phyloP scores from a whole-genome alignment of 2,329 filamentous ascomycete species.

The Aspergillus sp. region DNA sequence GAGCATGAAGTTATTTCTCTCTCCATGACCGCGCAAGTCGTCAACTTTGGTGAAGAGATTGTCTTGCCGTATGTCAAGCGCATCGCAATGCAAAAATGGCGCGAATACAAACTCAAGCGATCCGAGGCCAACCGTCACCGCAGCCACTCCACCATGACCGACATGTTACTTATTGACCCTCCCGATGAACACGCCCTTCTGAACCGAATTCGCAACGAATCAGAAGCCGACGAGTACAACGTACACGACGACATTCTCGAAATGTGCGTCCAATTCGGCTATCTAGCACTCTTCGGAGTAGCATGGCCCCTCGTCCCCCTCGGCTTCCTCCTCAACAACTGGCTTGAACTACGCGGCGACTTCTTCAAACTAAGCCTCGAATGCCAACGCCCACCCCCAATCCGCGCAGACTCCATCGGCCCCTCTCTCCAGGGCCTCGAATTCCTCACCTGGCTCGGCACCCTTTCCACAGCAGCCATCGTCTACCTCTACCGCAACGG shows the following conservation, averaged over 20 bases:
- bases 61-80: slow-evolving; percentile 81
- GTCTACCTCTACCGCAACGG: slow-evolving; percentile 77
- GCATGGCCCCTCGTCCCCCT: slow-evolving; percentile 90
- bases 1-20: slow-evolving; percentile 93
- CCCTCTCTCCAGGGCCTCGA: slow-evolving; percentile 81
- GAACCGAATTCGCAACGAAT: slow-evolving; percentile 71
- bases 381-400: slow-evolving; percentile 82
- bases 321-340: slow-evolving; percentile 90
- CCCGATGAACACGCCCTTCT: slow-evolving; percentile 77
- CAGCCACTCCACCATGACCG: slow-evolving; percentile 32
- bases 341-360: slow-evolving; percentile 88
- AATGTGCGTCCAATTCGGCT: slow-evolving; percentile 86
- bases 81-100: slow-evolving; percentile 66
- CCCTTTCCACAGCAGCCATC: slow-evolving; percentile 76
- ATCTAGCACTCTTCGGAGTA: slow-evolving; percentile 83
- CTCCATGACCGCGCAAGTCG: slow-evolving; percentile 85
- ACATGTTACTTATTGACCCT: slow-evolving; percentile 53
- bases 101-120: slow-evolving; percentile 19
- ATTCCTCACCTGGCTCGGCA: slow-evolving; percentile 91
- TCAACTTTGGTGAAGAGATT: slow-evolving; percentile 78
- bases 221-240: slow-evolving; percentile 75
- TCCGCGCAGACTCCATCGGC: slow-evolving; percentile 86
- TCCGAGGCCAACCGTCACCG: slow-evolving; percentile 28
- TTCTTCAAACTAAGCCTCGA: slow-evolving; percentile 89
- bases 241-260: slow-evolving; percentile 87